Base-by-base conservation (phyloP, 805 yeast genomes). In the Babjeviella inositovora region DNA sequence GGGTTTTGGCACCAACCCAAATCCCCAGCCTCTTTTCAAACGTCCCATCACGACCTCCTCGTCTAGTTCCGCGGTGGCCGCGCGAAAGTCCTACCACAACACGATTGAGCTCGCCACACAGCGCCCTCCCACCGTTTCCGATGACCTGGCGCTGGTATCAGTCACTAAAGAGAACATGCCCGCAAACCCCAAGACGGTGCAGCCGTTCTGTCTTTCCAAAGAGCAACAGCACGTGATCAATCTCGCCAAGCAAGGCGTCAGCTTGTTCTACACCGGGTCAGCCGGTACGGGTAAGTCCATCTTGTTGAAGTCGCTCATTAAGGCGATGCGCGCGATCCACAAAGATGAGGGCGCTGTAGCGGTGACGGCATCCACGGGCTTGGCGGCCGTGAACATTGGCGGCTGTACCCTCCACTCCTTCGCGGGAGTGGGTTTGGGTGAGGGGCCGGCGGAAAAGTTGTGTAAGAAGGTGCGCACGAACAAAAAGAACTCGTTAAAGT, bases 361-460 rank as follows among this genome's bases (percentile, higher is more conserved):
- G 0, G 70, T 90, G 4, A 82, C 97, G 0, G 98, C 98, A 0
- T 79, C 95, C 0, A 90, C 98, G 0, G 98, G 98, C 1, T 53
- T 90, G 30, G 98, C 98, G 0, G 98, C 96, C 0, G 75, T 82
- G 19, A 82, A 84, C 37, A 77, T 90, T 35, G 93, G 92, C 3
- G 98, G 98, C 13, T 66, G 63, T 15, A 90, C 98, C 0, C 55
- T 90, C 14, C 93, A 87, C 44, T 60, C 77, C 37, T 82, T 73
- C 50, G 66, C 93, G 0, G 92, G 93, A 1, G 65, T 84, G 25
- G 97, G 97, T 0, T 45, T 84, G 2, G 94, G 90, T 3, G 49
- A 48, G 21, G 80, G 62, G 6, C 35, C 56, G 3, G 61, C 49
- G 0, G 50, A 50, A 1, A 44, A 46, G 9, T 43, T 81, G 20